These are phyloP conservation scores for Aspergillus felis DNA, from an alignment of 2,329 filamentous ascomycete genomes.

Conservation along the genomic window DNA sequence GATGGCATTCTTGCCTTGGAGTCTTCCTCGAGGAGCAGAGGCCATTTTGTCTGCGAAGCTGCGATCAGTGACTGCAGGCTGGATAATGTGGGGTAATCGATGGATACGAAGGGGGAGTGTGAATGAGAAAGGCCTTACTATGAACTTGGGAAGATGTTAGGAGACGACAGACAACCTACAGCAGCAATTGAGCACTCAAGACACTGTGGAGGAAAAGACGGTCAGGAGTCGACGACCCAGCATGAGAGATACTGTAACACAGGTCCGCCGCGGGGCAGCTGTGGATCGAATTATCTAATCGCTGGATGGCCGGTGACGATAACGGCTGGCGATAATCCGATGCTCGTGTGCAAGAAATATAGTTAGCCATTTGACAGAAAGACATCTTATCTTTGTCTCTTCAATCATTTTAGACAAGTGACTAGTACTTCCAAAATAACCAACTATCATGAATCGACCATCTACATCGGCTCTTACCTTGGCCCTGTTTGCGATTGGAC, in stretches of 20 bases:
- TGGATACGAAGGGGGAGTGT: neutral
- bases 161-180: neutral
- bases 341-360: neutral
- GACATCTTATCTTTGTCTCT: neutral
- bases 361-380: too few species aligned
- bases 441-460: too few species aligned
- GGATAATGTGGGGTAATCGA: neutral
- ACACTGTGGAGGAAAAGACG: neutral
- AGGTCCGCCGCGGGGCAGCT: neutral
- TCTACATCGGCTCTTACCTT: neutral
- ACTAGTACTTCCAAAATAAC: too few species aligned
- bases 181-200: neutral
- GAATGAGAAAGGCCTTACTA: neutral
- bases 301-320: neutral
- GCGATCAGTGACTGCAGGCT: neutral
- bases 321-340: neutral
- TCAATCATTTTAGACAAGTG: too few species aligned
- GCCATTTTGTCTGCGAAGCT: neutral
- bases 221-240: neutral
- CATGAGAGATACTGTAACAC: neutral
- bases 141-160: neutral
- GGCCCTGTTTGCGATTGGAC: neutral
- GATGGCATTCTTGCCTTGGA: constrained; percentile 66
- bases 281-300: neutral
- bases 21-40: constrained; percentile 35